Evolutionary conservation across 2,329 filamentous ascomycete species (phyloP).

Genomic region (Cladosporium phlei): DNA sequence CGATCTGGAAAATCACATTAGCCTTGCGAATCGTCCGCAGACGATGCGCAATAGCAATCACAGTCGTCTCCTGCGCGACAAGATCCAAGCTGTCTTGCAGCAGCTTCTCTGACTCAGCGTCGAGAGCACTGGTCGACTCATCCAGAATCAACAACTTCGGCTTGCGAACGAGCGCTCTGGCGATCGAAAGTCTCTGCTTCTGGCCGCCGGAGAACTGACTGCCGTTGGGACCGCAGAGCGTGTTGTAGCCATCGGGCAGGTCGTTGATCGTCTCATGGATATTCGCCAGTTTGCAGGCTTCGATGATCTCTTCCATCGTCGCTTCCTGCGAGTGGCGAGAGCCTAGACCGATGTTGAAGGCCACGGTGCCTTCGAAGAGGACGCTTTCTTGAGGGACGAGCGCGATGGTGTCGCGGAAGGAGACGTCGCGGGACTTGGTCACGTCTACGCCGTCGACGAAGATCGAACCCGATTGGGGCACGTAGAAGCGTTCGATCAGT

Average conservation of each 20-base stretch:
- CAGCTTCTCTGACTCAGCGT: conserved; percentile 90
- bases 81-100: conserved; percentile 89
- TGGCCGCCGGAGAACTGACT: conserved; percentile 91
- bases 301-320: conserved; percentile 65
- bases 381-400: conserved; percentile 91
- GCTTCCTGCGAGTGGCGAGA: conserved; percentile 65
- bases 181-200: conserved; percentile 94
- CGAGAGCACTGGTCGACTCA: conserved; percentile 88
- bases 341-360: conserved; percentile 80
- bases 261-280: conserved; percentile 83
- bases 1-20: conserved; percentile 44
- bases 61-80: conserved; percentile 80
- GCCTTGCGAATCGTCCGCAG: conserved; percentile 73
- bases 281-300: conserved; percentile 85
- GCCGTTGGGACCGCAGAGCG: conserved; percentile 89
- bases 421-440: conserved; percentile 74
- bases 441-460: conserved; percentile 80
- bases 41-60: conserved; percentile 92
- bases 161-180: conserved; percentile 81
- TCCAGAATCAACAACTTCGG: conserved; percentile 90
- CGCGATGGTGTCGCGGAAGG: conserved; percentile 87
- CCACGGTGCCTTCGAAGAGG: conserved; percentile 84
- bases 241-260: conserved; percentile 85
- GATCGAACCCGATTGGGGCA: conserved; percentile 74
- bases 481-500: conserved; percentile 92